phyloP scores from a whole-genome alignment of 257 asterid species.

The Ligustrum vulgare region DNA sequence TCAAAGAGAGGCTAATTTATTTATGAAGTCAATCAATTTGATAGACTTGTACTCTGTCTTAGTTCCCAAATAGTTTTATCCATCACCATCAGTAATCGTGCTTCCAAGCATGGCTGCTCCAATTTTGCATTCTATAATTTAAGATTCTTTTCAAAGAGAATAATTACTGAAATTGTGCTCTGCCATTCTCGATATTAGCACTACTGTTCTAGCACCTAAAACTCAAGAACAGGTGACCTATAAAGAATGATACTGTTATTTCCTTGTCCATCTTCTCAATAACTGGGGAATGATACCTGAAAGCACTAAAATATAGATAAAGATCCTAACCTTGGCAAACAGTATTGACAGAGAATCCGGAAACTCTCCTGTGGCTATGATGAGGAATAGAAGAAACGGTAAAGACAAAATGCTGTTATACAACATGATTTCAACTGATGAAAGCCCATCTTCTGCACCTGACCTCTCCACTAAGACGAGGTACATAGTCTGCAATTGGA shows the following conservation, averaged over 20 bases:
- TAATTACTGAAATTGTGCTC: not conserved
- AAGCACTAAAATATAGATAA: slow-evolving; percentile 7
- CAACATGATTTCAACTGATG: slow-evolving; percentile 89
- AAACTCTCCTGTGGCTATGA: slow-evolving; percentile 87
- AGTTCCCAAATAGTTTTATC: not conserved
- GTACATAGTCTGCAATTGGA: slow-evolving; percentile 90
- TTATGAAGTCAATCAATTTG: not conserved
- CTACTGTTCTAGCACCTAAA: not conserved
- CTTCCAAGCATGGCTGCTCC: not conserved
- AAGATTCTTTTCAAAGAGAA: not conserved
- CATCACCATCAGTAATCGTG: not conserved
- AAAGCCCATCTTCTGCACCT: slow-evolving; percentile 96
- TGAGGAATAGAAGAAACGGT: slow-evolving; percentile 85
- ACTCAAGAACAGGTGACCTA: not conserved
- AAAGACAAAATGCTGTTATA: slow-evolving; percentile 83
- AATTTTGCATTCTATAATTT: not conserved
- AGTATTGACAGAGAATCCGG: slow-evolving; percentile 69
- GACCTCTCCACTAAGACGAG: slow-evolving; percentile 94
- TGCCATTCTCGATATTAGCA: not conserved
- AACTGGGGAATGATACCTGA: not conserved
- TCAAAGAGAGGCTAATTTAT: not conserved
- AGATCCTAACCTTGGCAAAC: slow-evolving; percentile 64
- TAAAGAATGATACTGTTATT: not conserved
- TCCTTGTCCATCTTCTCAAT: not conserved
- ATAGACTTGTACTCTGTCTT: not conserved